These are phyloP conservation scores for Leptographium procerum DNA, from an alignment of 2,329 filamentous ascomycete genomes.

Conservation along the genomic window DNA sequence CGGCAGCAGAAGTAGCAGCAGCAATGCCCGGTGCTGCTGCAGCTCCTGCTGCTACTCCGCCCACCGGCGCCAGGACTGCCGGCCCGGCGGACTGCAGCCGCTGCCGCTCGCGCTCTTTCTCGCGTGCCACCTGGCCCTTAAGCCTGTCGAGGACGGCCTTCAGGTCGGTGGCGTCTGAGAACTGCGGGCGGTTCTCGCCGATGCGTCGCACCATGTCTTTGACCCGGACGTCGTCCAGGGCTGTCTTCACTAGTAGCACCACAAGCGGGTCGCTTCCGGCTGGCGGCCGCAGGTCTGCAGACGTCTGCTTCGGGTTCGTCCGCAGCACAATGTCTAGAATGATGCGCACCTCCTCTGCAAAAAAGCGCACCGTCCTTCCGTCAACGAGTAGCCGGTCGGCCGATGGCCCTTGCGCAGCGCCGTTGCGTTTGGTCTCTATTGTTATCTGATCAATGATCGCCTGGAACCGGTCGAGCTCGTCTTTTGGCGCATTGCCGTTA, in stretches of 20 bases:
- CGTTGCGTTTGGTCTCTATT: slow-evolving; percentile 40
- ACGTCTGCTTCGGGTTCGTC: slow-evolving; percentile 46
- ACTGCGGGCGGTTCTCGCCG: slow-evolving; percentile 37
- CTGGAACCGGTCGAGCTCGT: slow-evolving; percentile 67
- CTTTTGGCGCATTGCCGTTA: slow-evolving; percentile 57
- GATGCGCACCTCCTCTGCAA: slow-evolving; percentile 44
- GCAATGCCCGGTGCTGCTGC: background rate
- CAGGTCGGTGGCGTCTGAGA: slow-evolving; percentile 41
- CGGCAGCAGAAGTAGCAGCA: background rate
- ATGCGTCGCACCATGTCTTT: slow-evolving; percentile 42
- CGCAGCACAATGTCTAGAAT: slow-evolving; percentile 48
- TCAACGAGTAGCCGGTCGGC: slow-evolving; percentile 45
- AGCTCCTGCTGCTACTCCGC: background rate
- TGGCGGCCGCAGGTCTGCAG: slow-evolving; percentile 39
- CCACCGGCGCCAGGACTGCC: background rate
- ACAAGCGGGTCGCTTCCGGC: slow-evolving; percentile 44
- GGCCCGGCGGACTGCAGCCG: slow-evolving; percentile 14
- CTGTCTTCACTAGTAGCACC: slow-evolving; percentile 44
- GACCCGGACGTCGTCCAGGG: slow-evolving; percentile 38
- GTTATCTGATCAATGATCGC: slow-evolving; percentile 72
- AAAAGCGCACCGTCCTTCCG: slow-evolving; percentile 45
- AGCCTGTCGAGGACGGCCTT: slow-evolving; percentile 40
- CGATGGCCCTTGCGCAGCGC: slow-evolving; percentile 38
- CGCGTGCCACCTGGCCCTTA: slow-evolving; percentile 24
- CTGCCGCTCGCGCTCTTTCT: slow-evolving; percentile 6